Evolutionary conservation across 2,329 filamentous ascomycete species (phyloP).

Genomic region (Colletotrichum phormii): DNA sequence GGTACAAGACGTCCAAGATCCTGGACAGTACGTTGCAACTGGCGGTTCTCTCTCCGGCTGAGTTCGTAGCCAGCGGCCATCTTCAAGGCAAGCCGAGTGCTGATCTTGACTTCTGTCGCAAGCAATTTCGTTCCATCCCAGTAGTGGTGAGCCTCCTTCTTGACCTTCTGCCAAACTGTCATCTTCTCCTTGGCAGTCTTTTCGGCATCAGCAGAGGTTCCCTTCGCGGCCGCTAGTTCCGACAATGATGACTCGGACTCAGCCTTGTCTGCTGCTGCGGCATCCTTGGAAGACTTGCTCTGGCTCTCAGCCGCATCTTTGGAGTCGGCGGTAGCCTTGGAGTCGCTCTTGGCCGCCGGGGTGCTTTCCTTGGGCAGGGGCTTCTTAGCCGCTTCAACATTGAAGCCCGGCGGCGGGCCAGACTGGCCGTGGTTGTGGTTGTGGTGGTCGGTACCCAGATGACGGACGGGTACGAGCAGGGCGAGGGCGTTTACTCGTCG

Average conservation of each 20-base stretch:
- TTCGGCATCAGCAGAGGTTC: conserved; percentile 69
- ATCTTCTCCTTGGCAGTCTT: conserved; percentile 81
- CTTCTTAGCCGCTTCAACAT: conserved; percentile 89
- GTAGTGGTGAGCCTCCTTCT: conserved; percentile 93
- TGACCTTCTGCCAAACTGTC: conserved; percentile 91
- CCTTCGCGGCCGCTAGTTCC: conserved; percentile 74
- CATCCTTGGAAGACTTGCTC: conserved; percentile 44
- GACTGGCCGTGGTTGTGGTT: conserved; percentile 63
- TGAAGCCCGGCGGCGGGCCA: conserved; percentile 89
- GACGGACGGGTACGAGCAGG: conserved; percentile 67
- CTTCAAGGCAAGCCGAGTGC: conserved; percentile 89
- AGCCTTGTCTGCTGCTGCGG: conserved; percentile 45
- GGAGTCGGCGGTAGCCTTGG: conserved; percentile 45
- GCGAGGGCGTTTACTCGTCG: conserved; percentile 63
- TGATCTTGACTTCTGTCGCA: conserved; percentile 92
- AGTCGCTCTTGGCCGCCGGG: conserved; percentile 49
- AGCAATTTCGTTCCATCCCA: conserved; percentile 98
- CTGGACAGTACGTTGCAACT: conserved; percentile 92
- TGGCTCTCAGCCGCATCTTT: conserved; percentile 30
- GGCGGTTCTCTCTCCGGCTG: conserved; percentile 90
- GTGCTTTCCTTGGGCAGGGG: conserved; percentile 72
- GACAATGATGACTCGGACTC: conserved; percentile 61
- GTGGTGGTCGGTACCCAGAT: conserved; percentile 70
- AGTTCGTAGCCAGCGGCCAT: conserved; percentile 99
- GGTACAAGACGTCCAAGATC: conserved; percentile 93